These are phyloP conservation scores for Quercus agrifolia DNA, from an alignment of 306 rosid genomes.

Conservation along the genomic window DNA sequence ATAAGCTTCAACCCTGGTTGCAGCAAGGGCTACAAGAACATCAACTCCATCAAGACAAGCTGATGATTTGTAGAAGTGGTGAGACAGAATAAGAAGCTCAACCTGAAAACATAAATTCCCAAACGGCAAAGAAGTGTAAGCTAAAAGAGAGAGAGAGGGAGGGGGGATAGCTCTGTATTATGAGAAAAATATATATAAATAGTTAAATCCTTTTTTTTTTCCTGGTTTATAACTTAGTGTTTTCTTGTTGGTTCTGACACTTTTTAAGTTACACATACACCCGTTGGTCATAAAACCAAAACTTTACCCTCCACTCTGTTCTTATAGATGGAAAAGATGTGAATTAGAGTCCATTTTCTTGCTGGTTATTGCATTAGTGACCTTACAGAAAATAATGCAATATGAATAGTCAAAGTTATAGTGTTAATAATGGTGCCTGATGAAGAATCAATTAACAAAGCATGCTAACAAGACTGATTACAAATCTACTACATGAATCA, in stretches of 20 bases:
- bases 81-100: conserved; percentile 94
- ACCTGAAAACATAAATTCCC: conserved; percentile 59
- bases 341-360: neutral
- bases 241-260: neutral
- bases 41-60: conserved; percentile 99
- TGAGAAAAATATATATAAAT: neutral
- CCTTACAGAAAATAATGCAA: neutral
- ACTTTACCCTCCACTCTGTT: neutral
- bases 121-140: conserved; percentile 18
- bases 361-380: neutral
- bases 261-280: neutral
- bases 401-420: neutral
- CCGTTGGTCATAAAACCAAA: neutral
- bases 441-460: neutral
- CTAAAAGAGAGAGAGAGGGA: neutral
- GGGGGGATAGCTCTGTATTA: neutral
- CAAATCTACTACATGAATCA: neutral
- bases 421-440: neutral
- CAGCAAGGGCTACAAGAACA: conserved; percentile 98
- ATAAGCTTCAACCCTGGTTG: conserved; percentile 92
- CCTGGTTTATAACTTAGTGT: neutral
- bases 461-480: neutral
- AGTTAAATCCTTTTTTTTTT: neutral
- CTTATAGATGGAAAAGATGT: neutral
- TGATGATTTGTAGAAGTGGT: conserved; percentile 94